Base-by-base conservation (phyloP, 2,329 filamentous ascomycete genomes). In the Periglandula ipomoeae region DNA sequence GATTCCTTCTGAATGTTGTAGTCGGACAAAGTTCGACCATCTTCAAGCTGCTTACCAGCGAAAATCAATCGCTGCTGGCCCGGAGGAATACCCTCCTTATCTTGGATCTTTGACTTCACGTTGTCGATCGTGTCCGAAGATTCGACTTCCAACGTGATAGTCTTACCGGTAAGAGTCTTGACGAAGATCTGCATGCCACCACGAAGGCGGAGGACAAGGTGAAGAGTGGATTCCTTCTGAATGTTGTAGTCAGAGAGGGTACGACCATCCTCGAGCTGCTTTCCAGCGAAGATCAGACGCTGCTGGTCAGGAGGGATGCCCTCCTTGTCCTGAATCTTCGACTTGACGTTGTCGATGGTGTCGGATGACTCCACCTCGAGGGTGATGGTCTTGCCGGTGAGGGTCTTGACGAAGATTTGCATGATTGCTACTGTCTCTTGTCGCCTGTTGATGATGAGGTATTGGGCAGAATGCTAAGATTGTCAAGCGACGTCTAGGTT, bases 311-410 rank as follows among this genome's bases (percentile, higher is more conserved):
- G 90, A 42, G 90, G 91, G 49, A 97, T 96, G 39, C 91, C 91
- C 72, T 97, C 91, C 82, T 97, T 96, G 65, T 97, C 91, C 71
- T 97, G 91, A 45, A 96, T 97, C 82, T 96, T 97, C 44, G 79
- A 83, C 84, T 97, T 96, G 30, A 96, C 91, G 55, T 96, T 95
- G 76, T 95, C 90, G 70, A 95, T 95, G 44, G 90, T 95, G 63
- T 95, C 90, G 2, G 82, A 87, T 0, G 85, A 89, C 68, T 95
- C 89, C 5, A 95, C 89, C 73, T 94, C 75, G 37, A 69, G 65
- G 50, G 67, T 70, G 58, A 70, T 69, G 55, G 66, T 69, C 67
- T 70, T 69, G 63, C 89, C 89, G 70, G 90, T 95, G 63, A 95
- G 69, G 70, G 50, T 17, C 44, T 39, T 45, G 24, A 47, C n/a